A percentile compares a stretch with the other conserved stretches of the same genome.
Conservation (phyloP, 202 grass and related monocot genomes). For the Alloteropsis angusta region DNA sequence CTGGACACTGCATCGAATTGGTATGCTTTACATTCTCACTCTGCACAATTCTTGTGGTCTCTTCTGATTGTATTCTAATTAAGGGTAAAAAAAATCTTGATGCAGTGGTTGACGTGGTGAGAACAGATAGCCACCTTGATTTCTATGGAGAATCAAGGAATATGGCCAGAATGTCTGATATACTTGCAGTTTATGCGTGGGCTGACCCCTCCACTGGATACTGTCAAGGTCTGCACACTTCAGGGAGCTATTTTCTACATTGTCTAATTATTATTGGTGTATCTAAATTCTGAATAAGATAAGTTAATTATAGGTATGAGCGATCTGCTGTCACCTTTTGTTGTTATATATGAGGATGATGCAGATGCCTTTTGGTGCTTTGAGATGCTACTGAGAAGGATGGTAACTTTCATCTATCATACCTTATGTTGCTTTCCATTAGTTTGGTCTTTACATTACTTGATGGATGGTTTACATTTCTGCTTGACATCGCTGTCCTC, state of each 20-base stretch:
- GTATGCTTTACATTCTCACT: conserved; percentile 38
- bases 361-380: conserved; percentile 99
- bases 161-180: conserved; percentile 99
- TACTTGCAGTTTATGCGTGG: conserved; percentile 99
- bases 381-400: conserved; percentile 96
- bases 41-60: background rate
- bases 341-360: conserved; percentile 95
- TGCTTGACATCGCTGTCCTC: background rate
- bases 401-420: conserved; percentile 53
- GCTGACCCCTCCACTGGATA: conserved; percentile 97
- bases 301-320: conserved; percentile 80
- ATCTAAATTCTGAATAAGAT: conserved; percentile 28
- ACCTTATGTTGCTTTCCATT: conserved; percentile 6
- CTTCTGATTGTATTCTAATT: conserved; percentile 24
- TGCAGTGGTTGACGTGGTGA: conserved; percentile 98
- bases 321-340: conserved; percentile 97
- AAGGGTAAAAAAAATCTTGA: conserved; percentile 8
- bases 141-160: conserved; percentile 97
- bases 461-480: conserved; percentile 23
- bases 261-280: conserved; percentile 17
- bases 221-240: conserved; percentile 72
- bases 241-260: background rate
- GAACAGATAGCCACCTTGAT: conserved; percentile 92
- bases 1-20: conserved; percentile 96
- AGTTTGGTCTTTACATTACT: conserved; percentile 16